Percentiles rank a stretch among this genome's conserved stretches.
phyloP scores from a whole-genome alignment of 2,329 filamentous ascomycete species.

The Xylariaceae sp. region DNA sequence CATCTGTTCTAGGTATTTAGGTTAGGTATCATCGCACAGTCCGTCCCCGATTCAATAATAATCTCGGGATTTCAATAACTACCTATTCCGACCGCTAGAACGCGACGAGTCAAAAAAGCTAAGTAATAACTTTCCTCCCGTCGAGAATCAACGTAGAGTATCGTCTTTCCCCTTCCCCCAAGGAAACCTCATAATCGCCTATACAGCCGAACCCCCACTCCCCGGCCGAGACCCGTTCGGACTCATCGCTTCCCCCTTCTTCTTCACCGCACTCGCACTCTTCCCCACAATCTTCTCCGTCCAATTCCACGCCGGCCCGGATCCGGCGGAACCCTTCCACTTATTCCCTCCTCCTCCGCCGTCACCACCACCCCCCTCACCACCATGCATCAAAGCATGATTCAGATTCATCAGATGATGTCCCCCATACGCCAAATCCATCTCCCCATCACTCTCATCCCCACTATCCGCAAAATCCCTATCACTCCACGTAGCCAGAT shows the following conservation, averaged over 20 bases:
- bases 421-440: slow-evolving; percentile 25
- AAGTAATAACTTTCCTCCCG: no score
- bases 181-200: no score
- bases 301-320: slow-evolving; percentile 36
- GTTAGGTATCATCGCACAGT: no score
- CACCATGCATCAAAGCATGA: no score
- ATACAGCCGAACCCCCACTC: not conserved
- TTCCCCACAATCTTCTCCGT: slow-evolving; percentile 40
- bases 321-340: slow-evolving; percentile 4
- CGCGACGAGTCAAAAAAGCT: no score
- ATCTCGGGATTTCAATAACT: no score
- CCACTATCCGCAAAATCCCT: slow-evolving; percentile 55
- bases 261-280: slow-evolving; percentile 23
- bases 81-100: no score
- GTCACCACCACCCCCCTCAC: no score
- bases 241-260: slow-evolving; percentile 17
- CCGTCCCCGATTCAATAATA: no score
- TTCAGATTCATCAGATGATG: slow-evolving; percentile 3
- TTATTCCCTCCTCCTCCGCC: slow-evolving; percentile 12
- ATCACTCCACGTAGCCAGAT: slow-evolving; percentile 62
- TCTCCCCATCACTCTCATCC: slow-evolving; percentile 39
- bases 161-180: no score
- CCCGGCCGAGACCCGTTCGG: slow-evolving; percentile 11
- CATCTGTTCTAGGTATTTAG: no score
- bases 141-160: no score